Evolutionary conservation across 306 rosid species (phyloP), one percentile per base, ranked within the genome.

Genomic region (Fragaria vesca): DNA sequence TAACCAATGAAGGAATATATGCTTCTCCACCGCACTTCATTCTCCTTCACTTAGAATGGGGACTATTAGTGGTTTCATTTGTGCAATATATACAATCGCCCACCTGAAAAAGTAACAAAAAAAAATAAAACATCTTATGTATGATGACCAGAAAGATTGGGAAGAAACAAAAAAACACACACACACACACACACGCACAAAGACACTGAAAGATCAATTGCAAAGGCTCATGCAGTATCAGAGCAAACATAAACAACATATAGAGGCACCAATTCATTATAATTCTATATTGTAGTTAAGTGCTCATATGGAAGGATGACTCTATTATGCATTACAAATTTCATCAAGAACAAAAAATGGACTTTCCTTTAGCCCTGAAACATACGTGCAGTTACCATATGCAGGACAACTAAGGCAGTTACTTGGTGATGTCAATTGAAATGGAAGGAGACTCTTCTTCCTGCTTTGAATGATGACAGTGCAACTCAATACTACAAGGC

Each of bases 1-100:
- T 57, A 82, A 74, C 84, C 75, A 68, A 82, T 47, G 79, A 74
- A 66, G 74, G 68, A 40, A 77, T 82, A 66, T 36, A 72, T 66
- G 72, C 28, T 69, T 80, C 69, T 72, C 32, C 70, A 47, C 38
- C 51, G 5, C 72, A 45, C 83, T 60, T 90, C 85, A 92, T 74
- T 90, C 93, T 4, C 92, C 90, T 66, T 88, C 97, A 63, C 21
- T 93, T 84, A 93, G 81, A 79, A 93, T 84, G 9, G 97, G 97
- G 51, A 90, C 96, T 50, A 93, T 93, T 79, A 93, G 97, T 1
- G 97, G 97, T 52, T 93, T 93, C 97, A 90, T 89, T 83, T 93
- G 97, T 54, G 97, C 97, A 71, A 93, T 80, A 79, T 90, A 93
- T 79, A 93, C 96, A 75, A 93, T 93, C 1, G 97, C 97, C 97